These are phyloP conservation scores for Basipetospora sp. DNA, from an alignment of 2,329 filamentous ascomycete genomes.

Conservation along the genomic window DNA sequence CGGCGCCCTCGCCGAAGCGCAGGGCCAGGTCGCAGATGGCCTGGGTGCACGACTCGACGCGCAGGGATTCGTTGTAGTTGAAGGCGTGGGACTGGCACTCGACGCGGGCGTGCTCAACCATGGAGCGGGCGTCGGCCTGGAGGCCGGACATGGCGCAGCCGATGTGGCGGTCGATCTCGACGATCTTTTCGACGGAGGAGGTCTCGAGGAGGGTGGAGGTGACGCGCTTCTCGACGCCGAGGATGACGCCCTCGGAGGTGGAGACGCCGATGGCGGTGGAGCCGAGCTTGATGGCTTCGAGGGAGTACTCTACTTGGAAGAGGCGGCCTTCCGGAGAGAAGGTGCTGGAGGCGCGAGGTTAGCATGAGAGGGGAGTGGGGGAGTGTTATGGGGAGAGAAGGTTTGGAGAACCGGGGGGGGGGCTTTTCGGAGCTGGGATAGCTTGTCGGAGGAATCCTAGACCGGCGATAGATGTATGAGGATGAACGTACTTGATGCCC, in stretches of 20 bases:
- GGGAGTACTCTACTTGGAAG: slow-evolving; percentile 99
- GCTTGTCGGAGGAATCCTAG: not conserved
- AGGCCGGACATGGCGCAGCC: slow-evolving; percentile 97
- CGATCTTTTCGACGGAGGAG: slow-evolving; percentile 97
- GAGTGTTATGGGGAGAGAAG: too few relatives aligned
- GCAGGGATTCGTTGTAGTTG: slow-evolving; percentile 90
- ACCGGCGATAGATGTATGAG: too few relatives aligned
- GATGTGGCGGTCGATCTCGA: slow-evolving; percentile 97
- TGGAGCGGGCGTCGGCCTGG: slow-evolving; percentile 91
- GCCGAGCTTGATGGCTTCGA: slow-evolving; percentile 98
- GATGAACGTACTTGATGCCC: slow-evolving; percentile 71
- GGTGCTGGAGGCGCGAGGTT: slow-evolving; percentile 44
- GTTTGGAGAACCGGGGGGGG: slow-evolving; percentile 1
- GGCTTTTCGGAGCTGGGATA: not conserved
- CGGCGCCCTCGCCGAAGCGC: slow-evolving; percentile 90
- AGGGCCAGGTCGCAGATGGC: slow-evolving; percentile 95
- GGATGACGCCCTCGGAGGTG: slow-evolving; percentile 84
- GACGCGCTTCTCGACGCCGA: slow-evolving; percentile 97
- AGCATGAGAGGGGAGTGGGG: slow-evolving; percentile 2
- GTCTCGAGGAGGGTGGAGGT: slow-evolving; percentile 95
- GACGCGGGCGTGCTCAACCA: slow-evolving; percentile 96
- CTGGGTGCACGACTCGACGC: slow-evolving; percentile 95
- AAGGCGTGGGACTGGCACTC: slow-evolving; percentile 95
- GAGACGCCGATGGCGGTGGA: slow-evolving; percentile 96
- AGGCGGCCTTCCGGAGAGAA: slow-evolving; percentile 98